A percentile compares a stretch with the other conserved stretches of the same genome.
These are phyloP conservation scores for Rubia peregrina DNA, from an alignment of 305 asterid species.

Conservation along the genomic window DNA sequence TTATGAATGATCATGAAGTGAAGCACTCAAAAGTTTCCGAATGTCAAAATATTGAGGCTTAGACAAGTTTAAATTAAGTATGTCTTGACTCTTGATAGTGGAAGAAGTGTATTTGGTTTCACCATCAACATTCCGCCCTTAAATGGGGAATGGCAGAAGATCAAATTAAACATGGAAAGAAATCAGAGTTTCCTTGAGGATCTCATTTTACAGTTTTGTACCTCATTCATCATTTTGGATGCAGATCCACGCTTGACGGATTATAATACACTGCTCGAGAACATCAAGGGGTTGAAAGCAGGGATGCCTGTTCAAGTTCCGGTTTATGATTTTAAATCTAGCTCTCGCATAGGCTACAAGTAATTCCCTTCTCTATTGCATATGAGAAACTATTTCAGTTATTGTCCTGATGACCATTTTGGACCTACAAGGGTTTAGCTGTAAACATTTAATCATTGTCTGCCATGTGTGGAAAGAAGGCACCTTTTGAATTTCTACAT, in stretches of 20 bases:
- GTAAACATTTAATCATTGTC: background rate
- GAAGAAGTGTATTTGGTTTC: background rate
- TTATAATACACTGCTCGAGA: conserved; percentile 93
- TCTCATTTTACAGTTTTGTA: conserved; percentile 4
- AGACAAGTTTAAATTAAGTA: background rate
- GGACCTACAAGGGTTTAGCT: background rate
- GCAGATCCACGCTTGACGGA: conserved; percentile 99
- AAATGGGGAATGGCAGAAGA: background rate
- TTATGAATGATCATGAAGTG: background rate
- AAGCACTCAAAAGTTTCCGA: background rate
- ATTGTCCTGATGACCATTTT: background rate
- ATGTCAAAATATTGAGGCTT: background rate
- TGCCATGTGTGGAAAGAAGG: background rate
- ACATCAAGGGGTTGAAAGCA: conserved; percentile 65
- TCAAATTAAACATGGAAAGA: background rate
- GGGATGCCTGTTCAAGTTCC: conserved; percentile 87
- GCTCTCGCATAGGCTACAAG: conserved; percentile 94
- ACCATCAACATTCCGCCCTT: background rate
- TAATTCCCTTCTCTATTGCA: conserved; percentile 26
- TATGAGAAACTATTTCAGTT: background rate
- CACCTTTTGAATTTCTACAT: background rate
- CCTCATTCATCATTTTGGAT: conserved; percentile 21
- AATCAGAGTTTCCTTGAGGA: background rate
- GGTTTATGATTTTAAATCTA: conserved; percentile 79
- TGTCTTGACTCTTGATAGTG: background rate